Percentiles rank a stretch among this genome's conserved stretches.
phyloP scores from a whole-genome alignment of 495 filamentous ascomycete species.

The Parachaetomium inaequale region DNA sequence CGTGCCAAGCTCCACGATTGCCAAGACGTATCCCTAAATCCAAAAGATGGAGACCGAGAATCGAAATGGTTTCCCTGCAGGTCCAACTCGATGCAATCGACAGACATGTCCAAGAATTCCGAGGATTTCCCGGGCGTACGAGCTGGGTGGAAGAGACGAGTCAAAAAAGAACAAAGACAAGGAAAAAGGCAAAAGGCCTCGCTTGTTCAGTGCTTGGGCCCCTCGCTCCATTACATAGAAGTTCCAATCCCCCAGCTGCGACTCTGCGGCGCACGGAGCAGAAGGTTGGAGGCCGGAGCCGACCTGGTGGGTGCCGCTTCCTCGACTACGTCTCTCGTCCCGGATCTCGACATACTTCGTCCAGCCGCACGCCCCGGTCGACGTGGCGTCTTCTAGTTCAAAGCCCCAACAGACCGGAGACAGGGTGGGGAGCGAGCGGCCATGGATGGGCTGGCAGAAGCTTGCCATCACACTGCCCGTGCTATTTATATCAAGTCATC shows the following conservation, averaged over 20 bases:
- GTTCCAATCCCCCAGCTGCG: slow-evolving; percentile 9
- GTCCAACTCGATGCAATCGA: too few relatives aligned
- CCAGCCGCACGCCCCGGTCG: too few relatives aligned
- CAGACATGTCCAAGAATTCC: too few relatives aligned
- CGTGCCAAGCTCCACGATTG: background rate
- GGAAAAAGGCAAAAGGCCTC: background rate
- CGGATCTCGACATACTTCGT: too few relatives aligned
- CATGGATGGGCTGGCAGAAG: background rate
- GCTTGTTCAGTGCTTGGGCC: background rate
- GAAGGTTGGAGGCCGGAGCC: background rate
- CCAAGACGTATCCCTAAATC: background rate
- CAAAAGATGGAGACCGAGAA: background rate
- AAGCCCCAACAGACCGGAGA: too few relatives aligned
- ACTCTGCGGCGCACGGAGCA: background rate
- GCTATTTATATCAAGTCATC: background rate
- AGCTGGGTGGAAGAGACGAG: background rate
- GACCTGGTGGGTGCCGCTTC: background rate
- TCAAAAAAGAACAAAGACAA: background rate
- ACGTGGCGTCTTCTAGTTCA: too few relatives aligned
- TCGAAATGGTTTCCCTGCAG: too few relatives aligned
- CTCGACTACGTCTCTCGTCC: background rate
- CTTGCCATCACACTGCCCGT: background rate
- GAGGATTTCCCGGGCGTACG: background rate
- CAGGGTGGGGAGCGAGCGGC: too few relatives aligned
- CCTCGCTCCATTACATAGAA: too few relatives aligned